Conservation (phyloP, 2,329 filamentous ascomycete species). For the Tolypocladium ophioglossoides region DNA sequence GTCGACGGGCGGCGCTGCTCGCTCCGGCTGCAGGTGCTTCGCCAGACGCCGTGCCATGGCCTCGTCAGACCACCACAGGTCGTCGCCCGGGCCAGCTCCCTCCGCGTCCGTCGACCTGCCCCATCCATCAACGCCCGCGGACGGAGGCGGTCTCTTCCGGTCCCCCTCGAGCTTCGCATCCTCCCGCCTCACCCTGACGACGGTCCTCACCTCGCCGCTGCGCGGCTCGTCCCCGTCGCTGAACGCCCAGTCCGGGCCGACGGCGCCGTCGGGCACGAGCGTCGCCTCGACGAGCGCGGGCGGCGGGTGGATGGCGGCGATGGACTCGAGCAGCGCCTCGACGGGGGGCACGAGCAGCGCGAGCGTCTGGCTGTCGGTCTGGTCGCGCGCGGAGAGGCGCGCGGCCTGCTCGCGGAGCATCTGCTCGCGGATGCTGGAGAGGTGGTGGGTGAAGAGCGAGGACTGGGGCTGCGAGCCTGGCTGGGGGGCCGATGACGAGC, state of each 20-base stretch:
- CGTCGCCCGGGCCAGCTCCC: not conserved
- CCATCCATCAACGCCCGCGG: no score
- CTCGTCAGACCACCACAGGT: constrained; percentile 38
- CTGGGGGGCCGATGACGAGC: not conserved
- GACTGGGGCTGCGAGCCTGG: constrained; percentile 2
- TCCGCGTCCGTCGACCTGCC: constrained; percentile 17
- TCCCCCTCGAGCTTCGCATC: not conserved
- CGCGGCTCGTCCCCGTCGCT: constrained; percentile 19
- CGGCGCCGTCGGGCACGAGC: constrained; percentile 31
- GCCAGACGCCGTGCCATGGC: constrained; percentile 34
- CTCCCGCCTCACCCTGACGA: constrained; percentile 17
- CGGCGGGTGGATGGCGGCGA: constrained; percentile 20
- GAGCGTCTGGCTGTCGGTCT: constrained; percentile 27
- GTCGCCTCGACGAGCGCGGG: constrained; percentile 29
- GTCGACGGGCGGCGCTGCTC: constrained; percentile 8
- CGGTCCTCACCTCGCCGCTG: constrained; percentile 17
- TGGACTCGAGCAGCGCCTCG: constrained; percentile 27
- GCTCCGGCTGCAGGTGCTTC: constrained; percentile 28
- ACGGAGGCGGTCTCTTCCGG: constrained; percentile 8
- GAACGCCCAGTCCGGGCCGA: constrained; percentile 24
- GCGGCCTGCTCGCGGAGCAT: constrained; percentile 24
- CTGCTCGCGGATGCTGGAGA: constrained; percentile 24
- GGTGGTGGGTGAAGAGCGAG: constrained; percentile 22
- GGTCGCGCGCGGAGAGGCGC: constrained; percentile 20
- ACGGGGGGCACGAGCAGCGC: constrained; percentile 29